Conservation (phyloP, 805 yeast genomes). For the Kluyveromyces wickerhamii region DNA sequence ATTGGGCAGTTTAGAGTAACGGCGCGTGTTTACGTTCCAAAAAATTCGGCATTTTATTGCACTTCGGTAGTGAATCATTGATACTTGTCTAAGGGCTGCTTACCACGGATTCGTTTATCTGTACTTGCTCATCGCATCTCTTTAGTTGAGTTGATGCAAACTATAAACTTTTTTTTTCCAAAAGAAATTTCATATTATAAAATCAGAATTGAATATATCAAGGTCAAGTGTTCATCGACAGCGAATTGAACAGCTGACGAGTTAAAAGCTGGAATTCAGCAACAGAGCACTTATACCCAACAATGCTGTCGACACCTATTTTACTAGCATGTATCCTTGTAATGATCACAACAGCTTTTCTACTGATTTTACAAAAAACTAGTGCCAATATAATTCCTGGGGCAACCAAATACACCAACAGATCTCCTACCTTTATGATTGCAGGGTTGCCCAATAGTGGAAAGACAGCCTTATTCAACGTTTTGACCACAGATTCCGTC, state of each 20-base stretch:
- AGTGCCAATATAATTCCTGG: conserved; percentile 12
- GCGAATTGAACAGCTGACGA: no score
- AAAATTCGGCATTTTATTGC: not conserved
- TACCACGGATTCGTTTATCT: no score
- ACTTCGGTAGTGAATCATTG: no score
- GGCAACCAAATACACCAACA: conserved; percentile 10
- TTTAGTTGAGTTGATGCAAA: no score
- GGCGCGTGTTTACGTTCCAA: not conserved
- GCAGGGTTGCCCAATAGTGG: conserved; percentile 61
- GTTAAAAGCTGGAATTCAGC: no score
- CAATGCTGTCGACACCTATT: conserved; percentile 13
- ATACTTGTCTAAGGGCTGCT: no score
- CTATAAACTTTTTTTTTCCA: no score
- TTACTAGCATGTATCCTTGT: conserved; percentile 13
- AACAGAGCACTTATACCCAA: no score
- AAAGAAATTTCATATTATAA: not conserved
- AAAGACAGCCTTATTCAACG: conserved; percentile 49
- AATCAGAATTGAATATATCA: not conserved
- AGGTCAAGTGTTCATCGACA: not conserved
- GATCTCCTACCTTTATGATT: conserved; percentile 49
- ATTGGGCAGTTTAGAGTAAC: not conserved
- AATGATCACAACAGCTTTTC: conserved; percentile 14
- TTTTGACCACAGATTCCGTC: conserved; percentile 23
- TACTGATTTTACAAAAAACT: conserved; percentile 13
- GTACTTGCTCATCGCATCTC: no score